A percentile compares a stretch with the other conserved stretches of the same genome.
Conservation (phyloP, 2,329 filamentous ascomycete species). For the Fusarium sp. region DNA sequence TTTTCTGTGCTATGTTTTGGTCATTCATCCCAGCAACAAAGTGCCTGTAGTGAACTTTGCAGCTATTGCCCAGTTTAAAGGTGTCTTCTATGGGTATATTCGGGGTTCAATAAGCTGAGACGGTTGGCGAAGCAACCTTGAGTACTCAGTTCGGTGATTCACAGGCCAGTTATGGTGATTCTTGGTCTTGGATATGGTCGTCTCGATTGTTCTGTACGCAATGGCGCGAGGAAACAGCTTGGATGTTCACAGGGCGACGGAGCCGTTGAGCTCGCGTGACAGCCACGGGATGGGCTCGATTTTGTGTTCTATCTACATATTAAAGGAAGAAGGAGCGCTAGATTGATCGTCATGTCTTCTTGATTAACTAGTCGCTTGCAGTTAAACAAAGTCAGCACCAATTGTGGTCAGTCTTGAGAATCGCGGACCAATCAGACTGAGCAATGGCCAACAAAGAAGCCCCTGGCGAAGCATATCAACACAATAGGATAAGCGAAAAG, state of each 20-base stretch:
- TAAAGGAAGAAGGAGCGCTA: background rate
- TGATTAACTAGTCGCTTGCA: slow-evolving; percentile 15
- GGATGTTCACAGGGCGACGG: background rate
- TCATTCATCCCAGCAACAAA: slow-evolving; percentile 10
- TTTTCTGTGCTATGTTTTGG: background rate
- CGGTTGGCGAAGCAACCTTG: background rate
- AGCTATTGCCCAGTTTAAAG: background rate
- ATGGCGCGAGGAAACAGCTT: background rate
- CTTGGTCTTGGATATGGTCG: slow-evolving; percentile 5
- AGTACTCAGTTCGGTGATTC: background rate
- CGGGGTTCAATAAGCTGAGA: too few relatives aligned
- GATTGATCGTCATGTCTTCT: slow-evolving; percentile 7
- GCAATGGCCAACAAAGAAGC: slow-evolving; percentile 11
- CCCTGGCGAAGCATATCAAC: slow-evolving; percentile 1
- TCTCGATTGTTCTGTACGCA: background rate
- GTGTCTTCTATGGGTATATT: background rate
- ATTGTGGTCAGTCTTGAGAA: slow-evolving; percentile 9
- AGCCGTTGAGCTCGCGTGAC: too few relatives aligned
- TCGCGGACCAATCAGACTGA: slow-evolving; percentile 22
- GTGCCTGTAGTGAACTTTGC: background rate
- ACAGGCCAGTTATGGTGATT: background rate
- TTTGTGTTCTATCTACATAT: too few relatives aligned
- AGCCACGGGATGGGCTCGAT: too few relatives aligned
- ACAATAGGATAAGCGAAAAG: background rate
- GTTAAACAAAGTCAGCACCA: slow-evolving; percentile 14